Percentiles rank a stretch among this genome's conserved stretches.
Evolutionary conservation across 345 rosid species (phyloP).

Genomic region (Populus nigra): DNA sequence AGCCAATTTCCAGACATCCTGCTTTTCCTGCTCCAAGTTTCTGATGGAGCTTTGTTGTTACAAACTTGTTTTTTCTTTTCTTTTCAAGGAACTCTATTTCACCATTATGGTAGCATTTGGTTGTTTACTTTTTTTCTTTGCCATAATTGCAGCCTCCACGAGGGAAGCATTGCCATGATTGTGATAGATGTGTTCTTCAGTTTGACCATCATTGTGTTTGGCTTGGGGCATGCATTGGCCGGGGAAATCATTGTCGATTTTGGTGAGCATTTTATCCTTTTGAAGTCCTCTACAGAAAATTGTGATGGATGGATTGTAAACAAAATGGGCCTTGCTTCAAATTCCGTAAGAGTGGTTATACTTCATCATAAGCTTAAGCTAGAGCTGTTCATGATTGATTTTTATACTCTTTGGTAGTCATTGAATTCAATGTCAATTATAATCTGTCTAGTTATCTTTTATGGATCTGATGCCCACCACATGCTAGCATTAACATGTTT

Average conservation of each 20-base stretch:
- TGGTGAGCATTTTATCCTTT: slow-evolving; percentile 59
- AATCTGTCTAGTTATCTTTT: neutral
- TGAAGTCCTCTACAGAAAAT: neutral
- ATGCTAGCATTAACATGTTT: neutral
- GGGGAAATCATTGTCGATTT: slow-evolving; percentile 89
- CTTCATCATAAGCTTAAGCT: neutral
- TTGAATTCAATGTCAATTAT: neutral
- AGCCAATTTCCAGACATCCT: neutral
- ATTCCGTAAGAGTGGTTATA: neutral
- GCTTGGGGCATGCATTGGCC: slow-evolving; percentile 96
- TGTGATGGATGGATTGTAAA: neutral
- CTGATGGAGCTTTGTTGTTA: neutral
- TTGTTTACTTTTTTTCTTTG: slow-evolving; percentile 12
- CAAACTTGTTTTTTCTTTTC: neutral
- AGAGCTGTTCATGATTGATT: neutral
- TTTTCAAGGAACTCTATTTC: neutral
- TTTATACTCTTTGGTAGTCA: neutral
- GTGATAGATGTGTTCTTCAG: slow-evolving; percentile 97
- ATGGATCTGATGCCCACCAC: neutral
- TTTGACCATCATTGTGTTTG: slow-evolving; percentile 99
- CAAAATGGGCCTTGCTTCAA: neutral
- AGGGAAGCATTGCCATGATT: slow-evolving; percentile 96
- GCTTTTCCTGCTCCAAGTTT: neutral
- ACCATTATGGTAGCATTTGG: neutral
- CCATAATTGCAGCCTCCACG: slow-evolving; percentile 77